Percentiles rank a stretch among this genome's conserved stretches.
Evolutionary conservation across 345 rosid genomes (phyloP).

Genomic region (Rhizophora apiculata): DNA sequence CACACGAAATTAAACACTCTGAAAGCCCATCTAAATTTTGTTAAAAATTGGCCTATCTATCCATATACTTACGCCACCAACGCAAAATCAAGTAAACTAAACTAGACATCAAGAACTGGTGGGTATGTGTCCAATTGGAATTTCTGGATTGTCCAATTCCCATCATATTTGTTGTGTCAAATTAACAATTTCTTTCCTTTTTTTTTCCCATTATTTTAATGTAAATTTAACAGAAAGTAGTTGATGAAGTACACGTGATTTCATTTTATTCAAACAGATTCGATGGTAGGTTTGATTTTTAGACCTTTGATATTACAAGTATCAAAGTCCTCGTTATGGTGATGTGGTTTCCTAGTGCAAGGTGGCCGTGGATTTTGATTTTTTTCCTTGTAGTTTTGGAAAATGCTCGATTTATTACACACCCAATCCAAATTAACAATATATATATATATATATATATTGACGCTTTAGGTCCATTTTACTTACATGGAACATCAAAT

Average conservation of each 20-base stretch:
- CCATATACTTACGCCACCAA: constrained; percentile 23
- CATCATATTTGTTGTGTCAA: background rate
- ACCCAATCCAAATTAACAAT: no score
- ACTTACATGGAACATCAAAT: no score
- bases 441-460: no score
- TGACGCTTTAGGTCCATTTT: no score
- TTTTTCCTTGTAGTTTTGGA: background rate
- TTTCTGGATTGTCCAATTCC: constrained; percentile 22
- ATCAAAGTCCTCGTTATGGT: background rate
- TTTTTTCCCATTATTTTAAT: background rate
- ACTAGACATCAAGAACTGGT: constrained; percentile 21
- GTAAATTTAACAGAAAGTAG: constrained; percentile 10
- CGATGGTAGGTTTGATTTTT: constrained; percentile 4
- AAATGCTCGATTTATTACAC: no score
- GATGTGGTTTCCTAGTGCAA: no score
- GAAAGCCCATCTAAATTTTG: constrained; percentile 28
- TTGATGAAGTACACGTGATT: constrained; percentile 8
- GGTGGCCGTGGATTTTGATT: no score
- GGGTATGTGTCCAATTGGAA: constrained; percentile 23
- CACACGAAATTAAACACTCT: constrained; percentile 48
- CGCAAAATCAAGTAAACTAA: constrained; percentile 21
- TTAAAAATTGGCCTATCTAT: constrained; percentile 16
- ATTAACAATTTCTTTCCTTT: background rate
- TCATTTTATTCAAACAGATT: constrained; percentile 2
- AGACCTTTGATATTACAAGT: background rate